Evolutionary conservation across 1,284 basidiomycete genomes (phyloP), one percentile per base, ranked within the genome.

Genomic region (Binderoboletus segoi): DNA sequence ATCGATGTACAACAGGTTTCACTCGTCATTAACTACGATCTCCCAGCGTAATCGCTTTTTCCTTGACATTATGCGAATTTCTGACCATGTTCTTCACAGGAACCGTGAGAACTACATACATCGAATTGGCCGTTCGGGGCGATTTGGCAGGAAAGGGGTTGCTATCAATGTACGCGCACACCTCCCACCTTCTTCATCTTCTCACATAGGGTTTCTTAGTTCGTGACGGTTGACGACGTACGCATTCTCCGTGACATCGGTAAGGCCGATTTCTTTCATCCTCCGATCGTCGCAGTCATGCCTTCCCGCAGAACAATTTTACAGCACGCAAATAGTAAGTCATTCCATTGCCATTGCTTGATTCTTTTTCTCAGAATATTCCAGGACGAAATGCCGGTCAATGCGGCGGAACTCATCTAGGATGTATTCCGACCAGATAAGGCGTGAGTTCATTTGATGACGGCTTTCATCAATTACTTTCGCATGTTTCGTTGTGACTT

Each of bases 21-120:
- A 40, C 80, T 98, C 59, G 96, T 98, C 67, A 98, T 98, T 72
- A 98, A 98, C 78, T 98, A 98, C 71, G 96, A 98, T 72, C 81
- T 98, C 57, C 96, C 94, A 58, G 89, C 92, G 89, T 93, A 79
- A 68, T 84, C 75, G 20, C 47, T 59, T 63, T 58, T 59, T 18
- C 45, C 38, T 32, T 46, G 16, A 38, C 30, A n/a, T 42, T 48
- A 28, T 37, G 21, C 45, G 46, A 62, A 61, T 61, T 53, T 61
- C 51, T 62, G 63, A 57, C 60, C 30, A 37, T 50, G 51, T 32
- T 43, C 58, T 47, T 60, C 53, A 55, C 63, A 92, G 89, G 61
- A 95, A 95, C 74, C 94, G 94, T 82, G 96, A 98, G 81, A 97
- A 98, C 76, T 99, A 99, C 78, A 96, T 99, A 64, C 96, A 98